Evolutionary conservation across 2,329 filamentous ascomycete genomes (phyloP), one percentile per base, ranked within the genome.

Genomic region (Fusarium sp.): DNA sequence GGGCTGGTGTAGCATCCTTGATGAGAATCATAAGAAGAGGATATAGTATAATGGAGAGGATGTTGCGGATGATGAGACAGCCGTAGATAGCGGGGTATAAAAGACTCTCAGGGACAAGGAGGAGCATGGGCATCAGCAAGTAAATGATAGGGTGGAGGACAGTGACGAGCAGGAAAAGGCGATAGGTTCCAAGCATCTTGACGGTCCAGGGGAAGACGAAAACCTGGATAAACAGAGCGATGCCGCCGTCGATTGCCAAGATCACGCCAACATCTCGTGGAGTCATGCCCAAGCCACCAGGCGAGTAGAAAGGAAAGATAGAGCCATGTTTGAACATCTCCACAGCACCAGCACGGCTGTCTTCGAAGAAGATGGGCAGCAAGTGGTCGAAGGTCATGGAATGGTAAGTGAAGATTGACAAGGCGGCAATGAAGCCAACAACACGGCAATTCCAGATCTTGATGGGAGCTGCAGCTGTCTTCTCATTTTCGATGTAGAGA

Each of bases 351-450:
- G 83, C 84, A 36, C 89, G 88, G 45, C 91, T 87, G 77, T 98
- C 95, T 81, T 98, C 95, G 58, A 98, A 90, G 83, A 98, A 98
- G 68, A 98, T 98, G 13, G 95, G 95, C 61, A 98, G 87, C 2
- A 98, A 88, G 80, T 97, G 94, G 79, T 98, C 96, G 82, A 94
- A 98, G 1, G 93, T 95, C 95, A 98, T 98, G 42, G 93, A 94
- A 83, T 98, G 95, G 81, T 97, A 97, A 9, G 94, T 96, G 84
- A 97, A 98, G 72, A 98, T 94, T 50, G 93, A 94, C 54, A 98
- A 85, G 3, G 95, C 92, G n/a, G 94, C 79, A 44, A 96, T 90
- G 60, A 98, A 89, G 82, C 93, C 91, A 74, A 93, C 85, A 68
- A 98, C 91, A 45, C 89, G 89, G 82, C 86, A 86, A 81, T 84